These are phyloP conservation scores for Yamadazyma atmosphaerica DNA, from an alignment of 1,139 yeast species.

Conservation along the genomic window DNA sequence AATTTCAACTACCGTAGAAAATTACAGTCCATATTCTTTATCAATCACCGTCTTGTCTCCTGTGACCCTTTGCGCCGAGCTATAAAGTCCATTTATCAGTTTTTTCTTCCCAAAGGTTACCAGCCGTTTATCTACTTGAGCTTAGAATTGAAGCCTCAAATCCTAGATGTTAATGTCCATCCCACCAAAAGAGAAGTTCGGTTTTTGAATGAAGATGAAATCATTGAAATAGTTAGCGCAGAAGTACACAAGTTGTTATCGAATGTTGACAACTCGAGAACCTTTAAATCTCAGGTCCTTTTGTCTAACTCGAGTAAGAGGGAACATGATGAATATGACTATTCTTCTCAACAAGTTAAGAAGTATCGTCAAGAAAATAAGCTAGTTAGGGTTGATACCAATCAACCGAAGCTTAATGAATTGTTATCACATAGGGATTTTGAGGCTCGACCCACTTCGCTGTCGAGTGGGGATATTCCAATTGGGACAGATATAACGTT, in stretches of 20 bases:
- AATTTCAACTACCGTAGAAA: slow-evolving; percentile 71
- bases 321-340: slow-evolving; percentile 17
- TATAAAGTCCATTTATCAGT: slow-evolving; percentile 59
- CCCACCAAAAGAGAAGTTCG: slow-evolving; percentile 95
- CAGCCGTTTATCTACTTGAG: slow-evolving; percentile 78
- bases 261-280: slow-evolving; percentile 66
- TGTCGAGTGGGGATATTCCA: too few relatives aligned
- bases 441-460: neutral
- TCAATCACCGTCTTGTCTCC: slow-evolving; percentile 77
- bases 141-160: slow-evolving; percentile 61
- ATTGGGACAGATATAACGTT: too few relatives aligned
- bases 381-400: slow-evolving; percentile 72
- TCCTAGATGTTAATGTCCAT: slow-evolving; percentile 90
- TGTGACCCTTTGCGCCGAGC: slow-evolving; percentile 82
- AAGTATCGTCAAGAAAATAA: slow-evolving; percentile 58
- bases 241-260: slow-evolving; percentile 52
- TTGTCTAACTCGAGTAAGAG: slow-evolving; percentile 25
- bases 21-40: slow-evolving; percentile 72
- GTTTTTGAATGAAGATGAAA: slow-evolving; percentile 83
- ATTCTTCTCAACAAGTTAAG: slow-evolving; percentile 18
- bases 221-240: slow-evolving; percentile 59
- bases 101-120: slow-evolving; percentile 76
- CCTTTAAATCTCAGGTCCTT: slow-evolving; percentile 62
- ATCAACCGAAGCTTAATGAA: slow-evolving; percentile 21
- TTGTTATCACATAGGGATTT: slow-evolving; percentile 8